phyloP scores from a whole-genome alignment of 2,329 filamentous ascomycete species.

The Trichoderma polysporum region DNA sequence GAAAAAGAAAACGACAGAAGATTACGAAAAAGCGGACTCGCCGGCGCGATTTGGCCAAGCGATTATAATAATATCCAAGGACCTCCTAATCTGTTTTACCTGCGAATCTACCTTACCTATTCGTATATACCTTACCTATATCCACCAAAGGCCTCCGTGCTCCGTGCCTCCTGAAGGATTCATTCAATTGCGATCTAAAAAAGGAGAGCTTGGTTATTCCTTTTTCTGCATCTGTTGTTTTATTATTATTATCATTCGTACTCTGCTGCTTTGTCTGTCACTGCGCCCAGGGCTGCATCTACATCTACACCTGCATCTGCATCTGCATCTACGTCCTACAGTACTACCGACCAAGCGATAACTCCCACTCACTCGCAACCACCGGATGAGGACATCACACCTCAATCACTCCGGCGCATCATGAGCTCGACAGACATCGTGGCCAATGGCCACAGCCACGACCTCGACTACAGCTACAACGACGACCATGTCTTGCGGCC shows the following conservation, averaged over 20 bases:
- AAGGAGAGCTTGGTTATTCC: neutral
- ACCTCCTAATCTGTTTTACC: neutral
- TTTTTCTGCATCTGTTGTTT: neutral
- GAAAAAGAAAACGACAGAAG: neutral
- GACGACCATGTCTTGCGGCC: slow-evolving; percentile 49
- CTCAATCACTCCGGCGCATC: slow-evolving; percentile 1
- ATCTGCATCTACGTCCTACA: neutral
- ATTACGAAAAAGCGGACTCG: neutral
- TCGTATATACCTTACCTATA: neutral
- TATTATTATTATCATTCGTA: neutral
- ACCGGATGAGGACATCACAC: slow-evolving; percentile 21
- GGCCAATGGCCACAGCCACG: slow-evolving; percentile 29
- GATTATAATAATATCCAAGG: neutral
- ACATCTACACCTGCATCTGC: neutral
- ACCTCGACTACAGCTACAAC: slow-evolving; percentile 13
- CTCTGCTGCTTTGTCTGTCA: neutral
- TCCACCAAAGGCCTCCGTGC: too few species aligned
- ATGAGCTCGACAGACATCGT: slow-evolving; percentile 30
- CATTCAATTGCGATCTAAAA: neutral
- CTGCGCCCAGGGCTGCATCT: neutral
- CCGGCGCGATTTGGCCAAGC: neutral
- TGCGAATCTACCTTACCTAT: neutral
- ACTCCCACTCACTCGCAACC: neutral
- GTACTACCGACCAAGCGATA: neutral
- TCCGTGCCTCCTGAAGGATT: neutral